A percentile compares a stretch with the other conserved stretches of the same genome.
Evolutionary conservation across 257 asterid genomes (phyloP).

Genomic region (Gynochthodes officinalis): DNA sequence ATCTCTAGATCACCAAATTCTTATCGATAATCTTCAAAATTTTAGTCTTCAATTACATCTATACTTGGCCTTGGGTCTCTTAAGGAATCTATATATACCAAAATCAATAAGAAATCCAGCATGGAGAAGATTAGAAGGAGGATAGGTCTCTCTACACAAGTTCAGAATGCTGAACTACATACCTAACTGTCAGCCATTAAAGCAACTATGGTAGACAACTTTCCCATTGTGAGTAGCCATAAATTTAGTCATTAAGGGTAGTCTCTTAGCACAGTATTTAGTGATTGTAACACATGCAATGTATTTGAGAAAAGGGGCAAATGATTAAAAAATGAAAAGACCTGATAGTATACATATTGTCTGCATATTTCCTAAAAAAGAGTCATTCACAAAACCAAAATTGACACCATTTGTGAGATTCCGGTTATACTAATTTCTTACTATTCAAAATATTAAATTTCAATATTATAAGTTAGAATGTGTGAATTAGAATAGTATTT

Average conservation of each 20-base stretch:
- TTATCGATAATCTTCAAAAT: conserved; percentile 39
- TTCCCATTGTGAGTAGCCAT: conserved; percentile 76
- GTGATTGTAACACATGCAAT: conserved; percentile 80
- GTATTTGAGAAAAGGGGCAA: conserved; percentile 2
- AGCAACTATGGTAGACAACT: conserved; percentile 54
- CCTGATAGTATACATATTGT: background rate
- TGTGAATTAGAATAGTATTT: too few relatives aligned
- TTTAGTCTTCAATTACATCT: conserved; percentile 20
- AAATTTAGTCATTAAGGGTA: conserved; percentile 61
- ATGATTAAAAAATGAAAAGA: too few relatives aligned
- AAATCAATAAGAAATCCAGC: background rate
- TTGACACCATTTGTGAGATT: background rate
- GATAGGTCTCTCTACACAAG: background rate
- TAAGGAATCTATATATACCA: conserved; percentile 28
- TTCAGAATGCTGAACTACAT: background rate
- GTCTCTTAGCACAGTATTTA: conserved; percentile 69
- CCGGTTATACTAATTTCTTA: conserved; percentile 24
- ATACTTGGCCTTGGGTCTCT: conserved; percentile 57
- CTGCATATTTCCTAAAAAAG: background rate
- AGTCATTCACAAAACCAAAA: background rate
- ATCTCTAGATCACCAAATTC: conserved; percentile 64
- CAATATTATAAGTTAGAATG: too few relatives aligned
- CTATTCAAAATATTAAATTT: too few relatives aligned
- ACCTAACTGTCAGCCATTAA: conserved; percentile 46
- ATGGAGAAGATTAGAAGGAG: background rate